phyloP scores from a whole-genome alignment of 2,329 filamentous ascomycete genomes.

The Pseudocercospora cruenta region DNA sequence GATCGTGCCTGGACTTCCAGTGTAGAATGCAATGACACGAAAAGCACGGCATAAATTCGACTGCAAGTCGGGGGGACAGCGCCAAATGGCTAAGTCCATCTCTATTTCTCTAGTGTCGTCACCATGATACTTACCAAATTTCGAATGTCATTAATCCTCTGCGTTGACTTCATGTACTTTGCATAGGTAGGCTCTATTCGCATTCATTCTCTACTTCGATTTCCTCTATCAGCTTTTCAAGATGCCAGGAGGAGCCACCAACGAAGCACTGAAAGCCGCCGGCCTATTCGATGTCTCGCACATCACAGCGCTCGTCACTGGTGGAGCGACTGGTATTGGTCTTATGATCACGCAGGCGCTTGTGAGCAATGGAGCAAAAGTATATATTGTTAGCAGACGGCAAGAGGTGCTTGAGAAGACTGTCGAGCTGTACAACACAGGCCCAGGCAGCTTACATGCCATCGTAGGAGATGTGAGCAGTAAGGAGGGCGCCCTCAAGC shows the following conservation, averaged over 20 bases:
- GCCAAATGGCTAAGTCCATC: too few relatives aligned
- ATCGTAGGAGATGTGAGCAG: slow-evolving; percentile 54
- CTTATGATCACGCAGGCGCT: slow-evolving; percentile 44
- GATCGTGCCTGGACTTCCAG: too few relatives aligned
- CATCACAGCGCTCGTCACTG: slow-evolving; percentile 51
- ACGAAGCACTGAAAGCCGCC: slow-evolving; percentile 46
- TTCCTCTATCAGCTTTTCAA: neutral
- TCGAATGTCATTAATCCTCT: too few relatives aligned
- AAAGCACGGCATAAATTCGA: too few relatives aligned
- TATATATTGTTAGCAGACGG: slow-evolving; percentile 53
- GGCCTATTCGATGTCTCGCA: slow-evolving; percentile 53
- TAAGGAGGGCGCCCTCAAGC: slow-evolving; percentile 53
- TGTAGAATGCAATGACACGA: too few relatives aligned
- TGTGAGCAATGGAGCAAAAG: slow-evolving; percentile 44
- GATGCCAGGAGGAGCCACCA: slow-evolving; percentile 39
- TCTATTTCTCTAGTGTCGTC: too few relatives aligned
- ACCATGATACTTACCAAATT: too few relatives aligned
- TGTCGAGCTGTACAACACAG: slow-evolving; percentile 50
- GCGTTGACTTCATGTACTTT: too few relatives aligned
- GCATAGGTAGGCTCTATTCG: too few relatives aligned
- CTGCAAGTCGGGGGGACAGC: too few relatives aligned
- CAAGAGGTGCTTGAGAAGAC: slow-evolving; percentile 50
- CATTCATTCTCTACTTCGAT: too few relatives aligned
- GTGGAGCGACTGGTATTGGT: slow-evolving; percentile 48
- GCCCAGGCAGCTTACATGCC: slow-evolving; percentile 46